Evolutionary conservation across 2,329 filamentous ascomycete genomes (phyloP).

Genomic region (Gaeumannomyces sp.): DNA sequence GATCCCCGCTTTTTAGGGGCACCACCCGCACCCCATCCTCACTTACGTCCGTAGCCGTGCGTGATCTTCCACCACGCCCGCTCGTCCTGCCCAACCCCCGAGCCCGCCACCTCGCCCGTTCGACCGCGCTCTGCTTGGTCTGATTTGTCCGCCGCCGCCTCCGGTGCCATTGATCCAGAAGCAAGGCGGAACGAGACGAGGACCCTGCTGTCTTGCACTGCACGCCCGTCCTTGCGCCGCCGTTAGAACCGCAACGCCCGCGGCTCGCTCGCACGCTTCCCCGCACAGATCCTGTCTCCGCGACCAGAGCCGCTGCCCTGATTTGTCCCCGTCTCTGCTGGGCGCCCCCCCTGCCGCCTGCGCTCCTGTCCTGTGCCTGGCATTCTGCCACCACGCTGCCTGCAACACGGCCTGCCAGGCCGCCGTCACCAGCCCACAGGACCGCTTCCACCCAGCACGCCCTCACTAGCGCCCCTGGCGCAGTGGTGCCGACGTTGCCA

Average conservation of each 20-base stretch:
- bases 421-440: background rate
- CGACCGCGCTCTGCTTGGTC: background rate
- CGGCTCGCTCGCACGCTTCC: too few species aligned
- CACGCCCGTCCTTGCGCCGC: background rate
- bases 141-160: background rate
- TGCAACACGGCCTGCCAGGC: background rate
- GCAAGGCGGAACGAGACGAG: background rate
- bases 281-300: too few species aligned
- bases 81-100: too few species aligned
- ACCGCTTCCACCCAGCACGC: background rate
- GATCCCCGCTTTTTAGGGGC: background rate
- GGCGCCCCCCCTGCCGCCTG: background rate
- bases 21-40: background rate
- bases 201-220: background rate
- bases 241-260: too few species aligned
- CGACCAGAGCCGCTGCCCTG: too few species aligned
- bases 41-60: background rate
- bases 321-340: too few species aligned
- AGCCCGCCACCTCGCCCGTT: background rate
- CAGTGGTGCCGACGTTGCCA: background rate
- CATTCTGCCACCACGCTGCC: background rate
- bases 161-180: background rate
- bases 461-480: background rate
- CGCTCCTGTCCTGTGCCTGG: background rate
- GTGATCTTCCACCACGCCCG: background rate